Evolutionary conservation across 331 rosid species (phyloP).

Genomic region (Acacia pycnantha): DNA sequence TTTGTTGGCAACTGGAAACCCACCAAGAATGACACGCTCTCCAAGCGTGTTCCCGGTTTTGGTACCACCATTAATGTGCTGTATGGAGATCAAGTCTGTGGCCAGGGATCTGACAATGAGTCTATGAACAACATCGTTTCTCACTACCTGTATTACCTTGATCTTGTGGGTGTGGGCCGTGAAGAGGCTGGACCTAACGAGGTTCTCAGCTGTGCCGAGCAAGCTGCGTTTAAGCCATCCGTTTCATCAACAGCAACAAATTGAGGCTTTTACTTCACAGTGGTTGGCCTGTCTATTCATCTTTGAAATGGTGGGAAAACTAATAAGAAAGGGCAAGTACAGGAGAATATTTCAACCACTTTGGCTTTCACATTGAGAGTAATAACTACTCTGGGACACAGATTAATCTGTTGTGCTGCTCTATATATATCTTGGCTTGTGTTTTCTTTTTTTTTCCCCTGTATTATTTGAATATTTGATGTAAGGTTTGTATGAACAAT

Average conservation of each 20-base stretch:
- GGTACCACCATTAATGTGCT: slow-evolving; percentile 66
- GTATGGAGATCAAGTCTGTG: slow-evolving; percentile 52
- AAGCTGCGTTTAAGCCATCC: slow-evolving; percentile 48
- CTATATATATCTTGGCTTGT: background rate
- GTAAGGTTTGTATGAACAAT: slow-evolving; percentile 4
- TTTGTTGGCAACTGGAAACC: slow-evolving; percentile 76
- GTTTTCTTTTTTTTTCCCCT: background rate
- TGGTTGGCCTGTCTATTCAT: slow-evolving; percentile 33
- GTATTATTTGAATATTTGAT: background rate
- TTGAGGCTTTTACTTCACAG: slow-evolving; percentile 32
- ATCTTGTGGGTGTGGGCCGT: slow-evolving; percentile 54
- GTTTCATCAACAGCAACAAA: slow-evolving; percentile 31
- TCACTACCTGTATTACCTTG: slow-evolving; percentile 67
- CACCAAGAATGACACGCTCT: slow-evolving; percentile 62
- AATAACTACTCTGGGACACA: background rate
- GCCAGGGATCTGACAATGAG: slow-evolving; percentile 52
- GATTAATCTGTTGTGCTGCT: slow-evolving; percentile 10
- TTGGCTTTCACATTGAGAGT: slow-evolving; percentile 6
- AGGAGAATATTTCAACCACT: slow-evolving; percentile 10
- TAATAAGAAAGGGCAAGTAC: background rate
- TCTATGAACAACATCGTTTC: slow-evolving; percentile 60
- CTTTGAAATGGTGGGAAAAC: background rate
- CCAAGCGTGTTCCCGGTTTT: slow-evolving; percentile 62
- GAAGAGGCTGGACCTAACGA: slow-evolving; percentile 63
- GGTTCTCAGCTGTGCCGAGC: slow-evolving; percentile 55